Evolutionary conservation across 2,329 filamentous ascomycete species (phyloP).

Genomic region (Elsinoe fawcettii): DNA sequence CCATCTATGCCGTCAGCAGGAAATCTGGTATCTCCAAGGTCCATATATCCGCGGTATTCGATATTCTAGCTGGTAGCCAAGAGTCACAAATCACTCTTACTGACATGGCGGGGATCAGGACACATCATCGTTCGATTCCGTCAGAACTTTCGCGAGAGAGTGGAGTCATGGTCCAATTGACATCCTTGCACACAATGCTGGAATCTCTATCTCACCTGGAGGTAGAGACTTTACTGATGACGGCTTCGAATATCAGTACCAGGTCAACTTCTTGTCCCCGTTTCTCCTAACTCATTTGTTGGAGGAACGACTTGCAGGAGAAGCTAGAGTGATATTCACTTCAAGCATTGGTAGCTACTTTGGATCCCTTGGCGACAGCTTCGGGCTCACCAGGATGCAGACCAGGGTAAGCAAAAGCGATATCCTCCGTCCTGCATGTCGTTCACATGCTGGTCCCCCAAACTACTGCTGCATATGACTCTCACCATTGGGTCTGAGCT

Average conservation of each 20-base stretch:
- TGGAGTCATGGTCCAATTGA: slow-evolving; percentile 19
- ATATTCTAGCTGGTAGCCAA: too few species aligned
- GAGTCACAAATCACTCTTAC: too few species aligned
- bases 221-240: slow-evolving; percentile 18
- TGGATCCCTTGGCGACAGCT: slow-evolving; percentile 15
- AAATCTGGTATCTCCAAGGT: too few species aligned
- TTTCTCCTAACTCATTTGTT: slow-evolving; percentile 22
- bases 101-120: slow-evolving; percentile 18
- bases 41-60: too few species aligned
- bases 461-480: too few species aligned
- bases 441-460: too few species aligned
- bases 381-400: not conserved
- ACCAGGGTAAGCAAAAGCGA: not conserved
- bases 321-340: slow-evolving; percentile 21
- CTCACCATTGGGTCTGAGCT: too few species aligned
- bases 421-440: too few species aligned
- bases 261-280: slow-evolving; percentile 22
- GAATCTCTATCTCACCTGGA: slow-evolving; percentile 20
- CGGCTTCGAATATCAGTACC: slow-evolving; percentile 20
- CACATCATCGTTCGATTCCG: slow-evolving; percentile 17
- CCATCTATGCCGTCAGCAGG: too few species aligned
- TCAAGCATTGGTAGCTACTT: slow-evolving; percentile 19
- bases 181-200: slow-evolving; percentile 33
- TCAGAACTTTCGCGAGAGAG: slow-evolving; percentile 22
- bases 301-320: slow-evolving; percentile 17